Conservation (phyloP, 1,284 basidiomycete genomes). For the Sporisorium scitamineum region DNA sequence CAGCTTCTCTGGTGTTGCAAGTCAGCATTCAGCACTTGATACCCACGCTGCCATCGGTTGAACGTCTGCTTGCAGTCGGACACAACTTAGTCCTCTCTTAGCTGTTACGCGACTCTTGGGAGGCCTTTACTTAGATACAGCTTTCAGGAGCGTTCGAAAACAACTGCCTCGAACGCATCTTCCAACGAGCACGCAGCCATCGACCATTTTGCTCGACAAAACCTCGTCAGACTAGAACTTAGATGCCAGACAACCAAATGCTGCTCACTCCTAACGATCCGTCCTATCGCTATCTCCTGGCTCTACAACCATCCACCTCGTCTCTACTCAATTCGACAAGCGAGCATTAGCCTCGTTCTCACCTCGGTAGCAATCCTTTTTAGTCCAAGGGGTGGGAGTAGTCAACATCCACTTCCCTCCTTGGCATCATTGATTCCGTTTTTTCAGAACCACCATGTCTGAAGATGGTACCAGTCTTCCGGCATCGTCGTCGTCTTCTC, state of each 20-base stretch:
- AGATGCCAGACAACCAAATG: conserved; percentile 1
- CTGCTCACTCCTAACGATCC: background rate
- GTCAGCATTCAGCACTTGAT: background rate
- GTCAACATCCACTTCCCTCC: conserved; percentile 12
- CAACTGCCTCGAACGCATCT: background rate
- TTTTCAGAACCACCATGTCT: conserved; percentile 9
- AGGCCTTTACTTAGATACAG: background rate
- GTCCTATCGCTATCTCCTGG: background rate
- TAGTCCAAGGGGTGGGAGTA: conserved; percentile 17
- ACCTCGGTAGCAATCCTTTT: background rate
- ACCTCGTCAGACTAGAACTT: background rate
- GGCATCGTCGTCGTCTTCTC: background rate
- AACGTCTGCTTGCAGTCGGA: too few species aligned
- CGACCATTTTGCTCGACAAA: background rate
- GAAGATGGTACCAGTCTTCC: background rate
- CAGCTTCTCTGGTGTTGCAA: background rate
- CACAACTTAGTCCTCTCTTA: too few species aligned
- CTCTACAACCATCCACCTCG: background rate
- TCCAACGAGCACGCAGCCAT: background rate
- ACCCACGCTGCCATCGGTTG: too few species aligned
- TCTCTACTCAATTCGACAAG: background rate
- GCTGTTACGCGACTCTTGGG: too few species aligned
- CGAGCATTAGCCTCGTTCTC: background rate
- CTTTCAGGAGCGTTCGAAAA: background rate
- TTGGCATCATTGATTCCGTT: background rate